Evolutionary conservation across 805 yeast species (phyloP), one percentile per base, ranked within the genome.

Genomic region (Citeromyces matritensis): DNA sequence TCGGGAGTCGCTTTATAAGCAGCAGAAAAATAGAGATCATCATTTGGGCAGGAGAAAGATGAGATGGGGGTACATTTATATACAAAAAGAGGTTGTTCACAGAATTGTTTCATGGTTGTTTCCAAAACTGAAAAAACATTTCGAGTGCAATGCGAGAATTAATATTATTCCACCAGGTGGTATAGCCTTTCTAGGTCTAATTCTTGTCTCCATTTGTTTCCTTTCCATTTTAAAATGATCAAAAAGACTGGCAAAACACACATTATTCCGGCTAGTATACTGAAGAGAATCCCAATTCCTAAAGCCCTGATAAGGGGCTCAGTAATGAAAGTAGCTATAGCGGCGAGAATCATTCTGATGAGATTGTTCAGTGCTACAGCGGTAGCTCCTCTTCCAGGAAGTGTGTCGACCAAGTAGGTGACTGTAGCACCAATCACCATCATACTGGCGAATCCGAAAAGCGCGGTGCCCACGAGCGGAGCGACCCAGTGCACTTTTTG

Each of bases 351-450:
- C 61, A 73, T 79, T 42, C 95, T 62, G 12, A 77, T 59, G 34
- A 83, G 63, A 45, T 83, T 84, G 44, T 80, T 83, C 31, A 84
- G 49, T 0, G 94, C 94, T 30, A 83, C 81, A 1, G 93, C 94
- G 0, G 94, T 79, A 9, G 94, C 86, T 27, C 94, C 93, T 42
- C 75, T 65, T 0, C 94, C 93, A 0, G 95, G 94, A 29, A 84
- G 59, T 1, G 84, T 71, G 45, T 83, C 95, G 1, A 83, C 85
- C 35, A 83, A 55, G 44, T 82, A 84, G 0, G 94, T 82, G 3
- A 77, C 69, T 0, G 84, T 77, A 6, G 82, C 71, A 3, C 93
- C 91, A 41, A 82, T 81, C 3, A 80, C 70, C 52, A 82, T 69
- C 91, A 83, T 79, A 23, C 82, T 73, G 0, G 88, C 81, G 45